Evolutionary conservation across 768 basidiomycete genomes (phyloP).

Genomic region (Mycena filopes): DNA sequence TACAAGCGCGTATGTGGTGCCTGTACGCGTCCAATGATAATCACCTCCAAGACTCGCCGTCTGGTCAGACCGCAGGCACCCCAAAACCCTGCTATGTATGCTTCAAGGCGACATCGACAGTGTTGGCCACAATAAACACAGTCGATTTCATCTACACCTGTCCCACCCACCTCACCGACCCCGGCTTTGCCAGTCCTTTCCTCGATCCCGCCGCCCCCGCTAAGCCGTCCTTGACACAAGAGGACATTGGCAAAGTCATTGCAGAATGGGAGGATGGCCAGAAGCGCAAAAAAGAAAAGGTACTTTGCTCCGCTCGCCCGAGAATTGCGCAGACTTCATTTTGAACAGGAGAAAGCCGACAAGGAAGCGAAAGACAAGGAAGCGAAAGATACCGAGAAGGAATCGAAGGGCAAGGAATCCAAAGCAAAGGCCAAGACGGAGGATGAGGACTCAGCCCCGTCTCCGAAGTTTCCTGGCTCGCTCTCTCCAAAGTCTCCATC

Average conservation of each 20-base stretch:
- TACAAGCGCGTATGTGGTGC: slow-evolving; percentile 80
- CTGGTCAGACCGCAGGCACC: slow-evolving; percentile 76
- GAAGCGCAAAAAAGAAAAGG: slow-evolving; percentile 65
- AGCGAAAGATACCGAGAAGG: slow-evolving; percentile 44
- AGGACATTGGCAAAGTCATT: slow-evolving; percentile 83
- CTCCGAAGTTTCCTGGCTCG: slow-evolving; percentile 43
- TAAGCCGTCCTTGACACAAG: slow-evolving; percentile 61
- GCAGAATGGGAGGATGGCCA: slow-evolving; percentile 84
- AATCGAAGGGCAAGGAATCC: slow-evolving; percentile 42
- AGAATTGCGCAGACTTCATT: too few species aligned
- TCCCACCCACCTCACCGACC: slow-evolving; percentile 80
- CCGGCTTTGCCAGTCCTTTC: slow-evolving; percentile 73
- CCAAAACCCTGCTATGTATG: slow-evolving; percentile 83
- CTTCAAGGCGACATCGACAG: slow-evolving; percentile 77
- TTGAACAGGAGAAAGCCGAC: slow-evolving; percentile 48
- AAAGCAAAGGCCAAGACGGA: slow-evolving; percentile 50
- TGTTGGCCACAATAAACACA: slow-evolving; percentile 85
- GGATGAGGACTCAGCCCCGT: slow-evolving; percentile 41
- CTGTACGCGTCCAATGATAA: not conserved
- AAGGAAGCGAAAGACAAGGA: slow-evolving; percentile 52
- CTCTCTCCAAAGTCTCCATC: slow-evolving; percentile 44
- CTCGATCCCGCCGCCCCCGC: slow-evolving; percentile 40
- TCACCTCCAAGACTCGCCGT: slow-evolving; percentile 13
- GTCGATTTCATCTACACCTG: slow-evolving; percentile 91
- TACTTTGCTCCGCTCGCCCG: too few species aligned